A percentile compares a stretch with the other conserved stretches of the same genome.
Evolutionary conservation across 192 early-diverging fungal genomes (phyloP).

Genomic region (Coemansia furcata): DNA sequence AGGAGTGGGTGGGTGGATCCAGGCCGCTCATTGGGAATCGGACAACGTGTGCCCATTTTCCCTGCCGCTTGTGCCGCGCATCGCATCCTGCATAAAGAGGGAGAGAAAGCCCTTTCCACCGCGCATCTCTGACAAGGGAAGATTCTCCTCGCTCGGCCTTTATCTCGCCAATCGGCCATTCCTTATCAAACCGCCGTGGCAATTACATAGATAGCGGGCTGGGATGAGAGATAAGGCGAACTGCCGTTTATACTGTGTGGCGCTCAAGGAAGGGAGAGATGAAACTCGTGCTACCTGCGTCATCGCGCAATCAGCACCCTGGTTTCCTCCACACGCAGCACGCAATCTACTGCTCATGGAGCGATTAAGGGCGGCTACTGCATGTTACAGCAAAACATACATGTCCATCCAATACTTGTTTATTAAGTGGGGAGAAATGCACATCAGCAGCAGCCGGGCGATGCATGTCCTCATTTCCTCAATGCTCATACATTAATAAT

Average conservation of each 20-base stretch:
- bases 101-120: neutral
- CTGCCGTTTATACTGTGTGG: neutral
- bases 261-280: neutral
- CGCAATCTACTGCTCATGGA: neutral
- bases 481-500: neutral
- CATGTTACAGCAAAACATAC: conserved; percentile 4
- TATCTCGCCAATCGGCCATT: conserved; percentile 2
- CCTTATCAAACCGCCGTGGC: neutral
- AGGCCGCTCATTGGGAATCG: neutral
- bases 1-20: neutral
- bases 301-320: neutral
- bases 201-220: neutral
- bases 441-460: neutral
- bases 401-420: conserved; percentile 1
- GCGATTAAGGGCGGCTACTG: conserved; percentile 7
- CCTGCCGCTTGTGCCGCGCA: neutral
- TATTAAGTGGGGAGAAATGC: neutral
- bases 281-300: neutral
- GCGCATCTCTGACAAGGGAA: neutral
- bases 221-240: too few relatives aligned
- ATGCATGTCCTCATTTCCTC: neutral
- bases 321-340: neutral
- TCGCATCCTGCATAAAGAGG: conserved; percentile 4
- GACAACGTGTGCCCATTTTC: neutral
- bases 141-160: neutral